These are phyloP conservation scores for Gymnopus androsaceus DNA, from an alignment of 1,284 basidiomycete genomes.

Conservation along the genomic window DNA sequence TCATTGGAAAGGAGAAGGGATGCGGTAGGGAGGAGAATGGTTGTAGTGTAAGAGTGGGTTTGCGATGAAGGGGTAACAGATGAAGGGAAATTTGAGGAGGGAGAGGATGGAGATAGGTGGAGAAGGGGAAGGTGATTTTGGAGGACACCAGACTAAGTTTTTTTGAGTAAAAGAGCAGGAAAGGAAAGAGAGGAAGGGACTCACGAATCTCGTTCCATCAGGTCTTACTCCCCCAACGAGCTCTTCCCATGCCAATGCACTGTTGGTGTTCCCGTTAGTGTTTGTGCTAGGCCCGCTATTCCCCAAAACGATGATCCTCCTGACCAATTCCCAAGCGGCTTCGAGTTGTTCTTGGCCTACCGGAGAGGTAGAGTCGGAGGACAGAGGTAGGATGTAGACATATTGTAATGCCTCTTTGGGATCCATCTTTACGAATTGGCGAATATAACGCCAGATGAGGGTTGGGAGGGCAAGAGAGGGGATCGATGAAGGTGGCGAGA, in stretches of 20 bases:
- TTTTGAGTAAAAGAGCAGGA: background rate
- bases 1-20: conserved; percentile 75
- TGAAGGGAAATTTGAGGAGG: conserved; percentile 78
- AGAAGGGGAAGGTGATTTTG: conserved; percentile 78
- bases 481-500: conserved; percentile 47
- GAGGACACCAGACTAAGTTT: conserved; percentile 76
- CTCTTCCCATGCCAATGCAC: conserved; percentile 84
- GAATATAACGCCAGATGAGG: conserved; percentile 93
- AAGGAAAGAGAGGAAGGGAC: conserved; percentile 32
- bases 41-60: conserved; percentile 84
- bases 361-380: conserved; percentile 60
- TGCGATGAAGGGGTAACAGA: conserved; percentile 65
- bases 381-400: conserved; percentile 87
- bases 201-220: conserved; percentile 86
- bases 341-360: conserved; percentile 85
- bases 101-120: conserved; percentile 46
- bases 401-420: conserved; percentile 92
- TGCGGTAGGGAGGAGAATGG: conserved; percentile 83
- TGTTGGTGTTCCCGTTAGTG: too few relatives aligned
- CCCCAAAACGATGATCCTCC: conserved; percentile 87
- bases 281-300: too few relatives aligned
- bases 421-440: conserved; percentile 89
- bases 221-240: conserved; percentile 88
- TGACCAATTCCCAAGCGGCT: conserved; percentile 83
- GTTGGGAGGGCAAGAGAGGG: conserved; percentile 72